A percentile compares a stretch with the other conserved stretches of the same genome.
phyloP scores from a whole-genome alignment of 2,329 filamentous ascomycete genomes.

The Aspergillus bombycis region DNA sequence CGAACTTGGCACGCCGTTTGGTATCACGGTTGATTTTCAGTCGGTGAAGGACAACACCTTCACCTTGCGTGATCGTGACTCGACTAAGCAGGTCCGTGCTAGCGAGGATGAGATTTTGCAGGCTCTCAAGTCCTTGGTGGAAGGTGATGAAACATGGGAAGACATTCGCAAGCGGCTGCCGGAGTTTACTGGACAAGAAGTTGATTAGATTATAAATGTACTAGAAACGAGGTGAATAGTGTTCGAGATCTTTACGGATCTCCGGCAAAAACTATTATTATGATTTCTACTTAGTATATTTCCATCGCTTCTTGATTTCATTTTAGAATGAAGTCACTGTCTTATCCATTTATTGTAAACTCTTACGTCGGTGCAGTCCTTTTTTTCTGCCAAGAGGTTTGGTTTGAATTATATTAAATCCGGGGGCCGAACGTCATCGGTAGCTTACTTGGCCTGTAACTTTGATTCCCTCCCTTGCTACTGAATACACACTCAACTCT shows the following conservation, averaged over 20 bases:
- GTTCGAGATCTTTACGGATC: not conserved
- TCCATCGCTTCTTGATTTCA: not conserved
- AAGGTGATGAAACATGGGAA: conserved; percentile 66
- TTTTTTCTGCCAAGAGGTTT: not conserved
- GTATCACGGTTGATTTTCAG: conserved; percentile 95
- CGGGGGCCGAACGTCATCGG: not conserved
- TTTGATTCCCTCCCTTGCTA: conserved; percentile 16
- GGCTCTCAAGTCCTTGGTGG: conserved; percentile 67
- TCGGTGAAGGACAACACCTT: conserved; percentile 83
- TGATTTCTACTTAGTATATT: not conserved
- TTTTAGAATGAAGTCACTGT: not conserved
- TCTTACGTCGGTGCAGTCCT: not conserved
- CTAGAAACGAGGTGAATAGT: not conserved
- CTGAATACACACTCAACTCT: conserved; percentile 10
- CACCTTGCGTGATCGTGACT: conserved; percentile 88
- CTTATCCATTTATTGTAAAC: not conserved
- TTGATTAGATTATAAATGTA: conserved; percentile 44
- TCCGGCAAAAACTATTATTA: not conserved
- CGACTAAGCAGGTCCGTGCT: conserved; percentile 85
- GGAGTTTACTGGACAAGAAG: conserved; percentile 76
- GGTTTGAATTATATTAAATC: not conserved
- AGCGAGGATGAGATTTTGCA: conserved; percentile 77
- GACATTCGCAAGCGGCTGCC: conserved; percentile 79
- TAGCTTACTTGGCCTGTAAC: conserved; percentile 1
- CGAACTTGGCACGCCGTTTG: conserved; percentile 91